Percentiles rank a stretch among this genome's conserved stretches.
Conservation (phyloP, 1,284 basidiomycete genomes). For the Tilletia setariae region DNA sequence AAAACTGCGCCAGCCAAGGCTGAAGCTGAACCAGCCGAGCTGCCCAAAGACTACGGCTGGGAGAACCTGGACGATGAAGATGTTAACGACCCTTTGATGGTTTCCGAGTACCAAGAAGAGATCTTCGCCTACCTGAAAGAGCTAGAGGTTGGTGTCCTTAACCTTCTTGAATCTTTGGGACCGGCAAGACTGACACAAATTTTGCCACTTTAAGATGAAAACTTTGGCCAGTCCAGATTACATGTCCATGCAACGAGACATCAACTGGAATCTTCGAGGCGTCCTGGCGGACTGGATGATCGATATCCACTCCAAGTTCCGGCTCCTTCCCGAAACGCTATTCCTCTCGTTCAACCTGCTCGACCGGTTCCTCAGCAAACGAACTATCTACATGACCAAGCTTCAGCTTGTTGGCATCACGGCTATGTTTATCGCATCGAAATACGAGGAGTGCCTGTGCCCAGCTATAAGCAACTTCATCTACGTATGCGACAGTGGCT, state of each 20-base stretch:
- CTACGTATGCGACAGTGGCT: slow-evolving; percentile 49
- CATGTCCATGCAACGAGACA: slow-evolving; percentile 47
- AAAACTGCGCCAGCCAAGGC: not conserved
- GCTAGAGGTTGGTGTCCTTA: slow-evolving; percentile 58
- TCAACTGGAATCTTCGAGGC: slow-evolving; percentile 62
- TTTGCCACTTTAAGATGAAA: slow-evolving; percentile 19
- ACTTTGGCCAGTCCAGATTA: slow-evolving; percentile 52
- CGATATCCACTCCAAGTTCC: slow-evolving; percentile 90
- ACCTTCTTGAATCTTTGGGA: not conserved
- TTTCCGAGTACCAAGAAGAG: slow-evolving; percentile 90
- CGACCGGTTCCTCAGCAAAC: slow-evolving; percentile 88
- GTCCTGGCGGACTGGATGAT: slow-evolving; percentile 96
- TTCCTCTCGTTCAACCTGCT: slow-evolving; percentile 93
- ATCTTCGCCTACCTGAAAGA: slow-evolving; percentile 89
- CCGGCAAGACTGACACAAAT: not conserved
- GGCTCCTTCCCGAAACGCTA: slow-evolving; percentile 88
- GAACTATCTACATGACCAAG: slow-evolving; percentile 85
- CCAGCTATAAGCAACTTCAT: slow-evolving; percentile 85
- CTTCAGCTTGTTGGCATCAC: slow-evolving; percentile 93
- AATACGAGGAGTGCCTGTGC: slow-evolving; percentile 93
- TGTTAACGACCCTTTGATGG: slow-evolving; percentile 91
- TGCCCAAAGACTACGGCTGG: slow-evolving; percentile 62
- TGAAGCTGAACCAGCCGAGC: slow-evolving; percentile 16
- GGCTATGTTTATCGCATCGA: slow-evolving; percentile 86
- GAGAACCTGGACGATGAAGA: slow-evolving; percentile 90